Base-by-base conservation (phyloP, 1,284 basidiomycete species). In the Sporisorium sorghi region DNA sequence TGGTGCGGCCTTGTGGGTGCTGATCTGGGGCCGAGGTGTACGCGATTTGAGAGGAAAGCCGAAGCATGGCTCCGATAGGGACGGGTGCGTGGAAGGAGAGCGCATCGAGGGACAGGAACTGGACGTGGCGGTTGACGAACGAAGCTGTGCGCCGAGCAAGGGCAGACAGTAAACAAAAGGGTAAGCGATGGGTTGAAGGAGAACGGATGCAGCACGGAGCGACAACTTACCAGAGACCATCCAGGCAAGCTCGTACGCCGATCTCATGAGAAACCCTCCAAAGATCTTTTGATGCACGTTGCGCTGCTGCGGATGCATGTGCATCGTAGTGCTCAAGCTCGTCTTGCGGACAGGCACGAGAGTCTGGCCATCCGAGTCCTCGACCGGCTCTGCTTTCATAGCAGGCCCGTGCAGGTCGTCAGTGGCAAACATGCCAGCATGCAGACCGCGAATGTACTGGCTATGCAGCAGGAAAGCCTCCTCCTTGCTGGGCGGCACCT, bases 231-330 rank as follows among this genome's bases (percentile, higher is more conserved):
- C 81, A 0, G 80, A 83, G 1, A 74, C 81, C 60, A 83, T 77
- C 72, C 81, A 85, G 2, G 84, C 85, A 1, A 83, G 73, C 68
- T 86, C 85, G 77, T 84, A 85, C 0, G 84, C 82, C 19, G 73
- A 67, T 10, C 65, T 60, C 77, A 82, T 82, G n/a, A 82, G 62
- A 59, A 73, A 68, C 19, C 75, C 76, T 23, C 77, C 78, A 75
- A 81, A 83, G 52, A 78, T 67, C 39, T 65, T 76, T 32, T 71
- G 73, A 44, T 79, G 79, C 2, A 80, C 77, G 42, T 81, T 81
- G 32, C 76, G 58, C 48, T 72, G 68, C 46, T 81, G 77, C 1
- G 84, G 84, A 40, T 85, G 84, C 76, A 84, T 82, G 39, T 83
- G 73, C 64, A 70, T 66, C 14, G 74, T 70, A 30, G 78, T 78